phyloP scores from a whole-genome alignment of 2,329 filamentous ascomycete genomes.

The Neonectria neomacrospora region DNA sequence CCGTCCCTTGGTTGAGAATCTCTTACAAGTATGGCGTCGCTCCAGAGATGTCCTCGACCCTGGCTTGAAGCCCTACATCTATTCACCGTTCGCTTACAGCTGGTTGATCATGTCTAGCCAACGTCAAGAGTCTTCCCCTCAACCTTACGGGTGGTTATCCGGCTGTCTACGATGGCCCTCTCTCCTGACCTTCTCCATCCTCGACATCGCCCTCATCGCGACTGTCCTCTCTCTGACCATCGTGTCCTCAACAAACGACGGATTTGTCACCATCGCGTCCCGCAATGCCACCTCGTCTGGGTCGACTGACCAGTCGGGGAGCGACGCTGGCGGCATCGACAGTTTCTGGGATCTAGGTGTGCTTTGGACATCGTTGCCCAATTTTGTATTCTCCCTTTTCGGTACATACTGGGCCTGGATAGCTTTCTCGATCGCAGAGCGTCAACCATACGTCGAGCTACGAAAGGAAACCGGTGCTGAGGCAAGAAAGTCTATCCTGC shows the following conservation, averaged over 20 bases:
- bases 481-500: constrained; percentile 21
- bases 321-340: not conserved
- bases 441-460: constrained; percentile 31
- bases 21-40: constrained; percentile 6
- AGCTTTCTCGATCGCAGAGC: constrained; percentile 26
- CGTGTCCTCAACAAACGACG: constrained; percentile 17
- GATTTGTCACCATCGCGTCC: constrained; percentile 22
- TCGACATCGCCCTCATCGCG: constrained; percentile 20
- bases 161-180: constrained; percentile 25
- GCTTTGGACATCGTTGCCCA: constrained; percentile 27
- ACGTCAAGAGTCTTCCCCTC: not conserved
- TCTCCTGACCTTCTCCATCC: constrained; percentile 15
- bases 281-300: not conserved
- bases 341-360: constrained; percentile 24
- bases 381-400: constrained; percentile 26
- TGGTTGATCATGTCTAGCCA: constrained; percentile 4
- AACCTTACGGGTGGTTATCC: constrained; percentile 26
- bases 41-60: not conserved
- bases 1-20: not conserved
- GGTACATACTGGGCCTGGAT: constrained; percentile 33
- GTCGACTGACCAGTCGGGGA: not conserved
- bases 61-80: not conserved
- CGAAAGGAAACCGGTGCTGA: constrained; percentile 18
- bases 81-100: not conserved
- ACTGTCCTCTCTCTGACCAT: constrained; percentile 20